Evolutionary conservation across 2,329 filamentous ascomycete genomes (phyloP), one percentile per base, ranked within the genome.

Genomic region (Pseudonectria foliicola): DNA sequence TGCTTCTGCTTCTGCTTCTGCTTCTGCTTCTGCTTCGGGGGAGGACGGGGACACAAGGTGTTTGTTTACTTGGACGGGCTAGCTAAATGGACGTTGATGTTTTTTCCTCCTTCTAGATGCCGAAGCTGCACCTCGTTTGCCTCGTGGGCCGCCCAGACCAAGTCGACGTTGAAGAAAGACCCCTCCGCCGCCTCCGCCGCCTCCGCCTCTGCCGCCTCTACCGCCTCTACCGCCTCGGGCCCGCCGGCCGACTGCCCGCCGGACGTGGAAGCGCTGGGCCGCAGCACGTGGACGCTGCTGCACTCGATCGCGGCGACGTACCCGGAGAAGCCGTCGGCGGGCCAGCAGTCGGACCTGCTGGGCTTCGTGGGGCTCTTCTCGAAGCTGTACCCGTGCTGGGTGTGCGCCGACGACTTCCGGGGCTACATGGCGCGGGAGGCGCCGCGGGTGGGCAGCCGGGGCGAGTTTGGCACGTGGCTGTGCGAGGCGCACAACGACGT

Each of bases 321-420:
- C 59, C 92, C 92, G 1, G 68, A 73, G 7, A 62, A 57, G 7
- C 87, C 92, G 0, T 76, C 80, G 0, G 59, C 68, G 1, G 60
- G 68, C 8, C 77, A 95, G 49, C 87, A 95, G 57, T 65, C 67
- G 21, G 83, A 95, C 49, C 82, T 93, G 49, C 70, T 71, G 37
- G 71, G 76, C 33, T 96, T 98, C 63, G 71, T 98, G 50, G 66
- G 68, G 15, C 70, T 88, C 3, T 94, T 98, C 59, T 80, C 85
- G 16, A 83, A 82, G 48, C 63, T 96, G 13, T 98, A 98, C 56
- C 92, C 92, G 4, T 98, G 92, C 68, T 95, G 89, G 87, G 76
- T 84, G 3, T 98, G 92, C 61, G 92, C 89, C 24, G 83, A 90
- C 41, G 90, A 96, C 56, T 95, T 98, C 60, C 82, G 82, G 59